These are phyloP conservation scores for Stylonectria norvegica DNA, from an alignment of 2,329 filamentous ascomycete species.

Conservation along the genomic window DNA sequence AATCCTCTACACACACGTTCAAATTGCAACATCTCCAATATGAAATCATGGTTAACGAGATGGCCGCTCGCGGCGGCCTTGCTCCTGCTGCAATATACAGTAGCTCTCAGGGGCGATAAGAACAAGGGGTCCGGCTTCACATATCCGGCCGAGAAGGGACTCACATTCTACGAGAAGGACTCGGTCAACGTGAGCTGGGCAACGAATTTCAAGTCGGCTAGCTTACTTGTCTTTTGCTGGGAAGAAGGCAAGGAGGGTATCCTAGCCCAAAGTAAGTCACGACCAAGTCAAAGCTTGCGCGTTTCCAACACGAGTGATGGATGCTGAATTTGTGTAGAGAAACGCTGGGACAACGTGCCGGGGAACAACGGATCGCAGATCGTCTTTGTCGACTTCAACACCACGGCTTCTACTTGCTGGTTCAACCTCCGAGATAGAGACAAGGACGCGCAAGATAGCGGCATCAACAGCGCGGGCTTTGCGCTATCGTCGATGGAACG, in stretches of 20 bases:
- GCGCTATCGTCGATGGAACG: not conserved
- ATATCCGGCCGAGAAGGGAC: slow-evolving; percentile 6
- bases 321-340: slow-evolving; percentile 3
- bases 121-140: slow-evolving; percentile 4
- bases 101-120: not conserved
- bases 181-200: slow-evolving; percentile 11
- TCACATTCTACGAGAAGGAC: slow-evolving; percentile 11
- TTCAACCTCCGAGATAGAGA: slow-evolving; percentile 5
- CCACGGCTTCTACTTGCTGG: slow-evolving; percentile 2
- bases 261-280: slow-evolving; percentile 4
- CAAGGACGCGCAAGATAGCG: not conserved
- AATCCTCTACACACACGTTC: too few species aligned
- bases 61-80: not conserved
- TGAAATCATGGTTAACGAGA: not conserved
- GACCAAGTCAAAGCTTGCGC: too few species aligned
- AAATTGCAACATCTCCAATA: too few species aligned
- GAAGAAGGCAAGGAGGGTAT: slow-evolving; percentile 2
- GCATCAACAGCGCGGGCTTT: slow-evolving; percentile 1
- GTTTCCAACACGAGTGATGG: too few species aligned
- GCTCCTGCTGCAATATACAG: not conserved
- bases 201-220: slow-evolving; percentile 3
- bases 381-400: slow-evolving; percentile 6
- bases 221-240: slow-evolving; percentile 13
- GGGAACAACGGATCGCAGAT: slow-evolving; percentile 6
- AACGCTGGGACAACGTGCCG: slow-evolving; percentile 1